Evolutionary conservation across 2,329 filamentous ascomycete species (phyloP), one percentile per base, ranked within the genome.

Genomic region (Grosmannia huntii): DNA sequence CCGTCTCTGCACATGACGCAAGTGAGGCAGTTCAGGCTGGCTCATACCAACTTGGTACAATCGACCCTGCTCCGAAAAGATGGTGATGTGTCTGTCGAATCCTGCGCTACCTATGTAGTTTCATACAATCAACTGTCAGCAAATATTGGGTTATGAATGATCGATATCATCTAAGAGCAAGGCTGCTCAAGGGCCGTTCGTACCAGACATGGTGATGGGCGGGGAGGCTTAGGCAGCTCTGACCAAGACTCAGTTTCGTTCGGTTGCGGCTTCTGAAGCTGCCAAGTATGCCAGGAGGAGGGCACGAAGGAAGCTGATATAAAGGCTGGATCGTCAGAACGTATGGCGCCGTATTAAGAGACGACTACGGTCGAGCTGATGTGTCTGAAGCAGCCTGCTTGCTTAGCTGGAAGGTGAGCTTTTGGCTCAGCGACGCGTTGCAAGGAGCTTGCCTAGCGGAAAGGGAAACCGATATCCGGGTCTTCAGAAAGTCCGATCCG

Each of bases 81-180:
- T 97, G 72, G 94, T 99, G 70, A 99, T 99, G 76, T 99, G 94
- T 80, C 94, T 85, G 76, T 99, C 94, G 77, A 95, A 97, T 70
- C 90, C 91, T 75, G 89, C 86, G 76, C 84, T 87, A 74, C 86
- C 86, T 90, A 68, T 67, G 21, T 16, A 16, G 12, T 7, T 33
- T 33, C 31, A 9, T 9, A 5, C 36, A 38, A 38, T 14, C 36
- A 11, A 38, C 36, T 16, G 36, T 38, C 6, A 38, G 28, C 28
- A 27, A 23, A 23, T 21, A 50, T 3, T 0, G n/a, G 12, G 10
- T 31, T 19, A 19, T 16, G 19, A 11, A 52, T 19, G 12, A 36
- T 11, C 19, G 21, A 12, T 9, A 19, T 36, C n/a, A 51, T 46
- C 46, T 19, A 19, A 36, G 9, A 21, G n/a, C 25, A 10, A 14